Percentiles rank a stretch among this genome's conserved stretches.
These are phyloP conservation scores for Gossypium trilobum DNA, from an alignment of 441 rosid species.

Conservation along the genomic window DNA sequence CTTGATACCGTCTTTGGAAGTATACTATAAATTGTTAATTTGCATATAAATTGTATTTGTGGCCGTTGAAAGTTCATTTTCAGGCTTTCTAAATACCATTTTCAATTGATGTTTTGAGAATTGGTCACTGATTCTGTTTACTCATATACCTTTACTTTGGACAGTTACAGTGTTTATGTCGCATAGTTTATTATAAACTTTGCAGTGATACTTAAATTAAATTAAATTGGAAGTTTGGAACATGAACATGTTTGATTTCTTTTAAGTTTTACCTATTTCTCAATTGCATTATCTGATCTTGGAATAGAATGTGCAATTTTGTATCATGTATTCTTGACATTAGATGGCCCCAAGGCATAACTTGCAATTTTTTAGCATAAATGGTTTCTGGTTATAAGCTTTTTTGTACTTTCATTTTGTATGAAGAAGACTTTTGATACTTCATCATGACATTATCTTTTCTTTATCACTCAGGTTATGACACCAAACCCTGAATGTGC, in stretches of 20 bases:
- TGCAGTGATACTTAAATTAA: background rate
- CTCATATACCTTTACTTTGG: background rate
- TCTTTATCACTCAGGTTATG: constrained; percentile 52
- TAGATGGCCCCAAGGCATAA: background rate
- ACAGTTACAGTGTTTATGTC: background rate
- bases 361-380: background rate
- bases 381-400: background rate
- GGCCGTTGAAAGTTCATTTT: background rate
- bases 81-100: background rate
- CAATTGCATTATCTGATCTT: background rate
- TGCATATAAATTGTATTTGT: background rate
- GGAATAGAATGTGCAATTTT: background rate
- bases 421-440: background rate
- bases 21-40: background rate
- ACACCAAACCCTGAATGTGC: constrained; percentile 78
- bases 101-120: background rate
- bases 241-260: background rate
- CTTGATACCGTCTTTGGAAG: background rate
- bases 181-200: background rate
- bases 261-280: background rate
- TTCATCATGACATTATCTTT: background rate
- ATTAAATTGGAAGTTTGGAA: background rate
- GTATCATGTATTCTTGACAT: background rate
- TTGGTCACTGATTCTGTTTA: background rate
- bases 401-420: background rate